phyloP scores from a whole-genome alignment of 2,329 filamentous ascomycete genomes.

The Dactylellina sp. region DNA sequence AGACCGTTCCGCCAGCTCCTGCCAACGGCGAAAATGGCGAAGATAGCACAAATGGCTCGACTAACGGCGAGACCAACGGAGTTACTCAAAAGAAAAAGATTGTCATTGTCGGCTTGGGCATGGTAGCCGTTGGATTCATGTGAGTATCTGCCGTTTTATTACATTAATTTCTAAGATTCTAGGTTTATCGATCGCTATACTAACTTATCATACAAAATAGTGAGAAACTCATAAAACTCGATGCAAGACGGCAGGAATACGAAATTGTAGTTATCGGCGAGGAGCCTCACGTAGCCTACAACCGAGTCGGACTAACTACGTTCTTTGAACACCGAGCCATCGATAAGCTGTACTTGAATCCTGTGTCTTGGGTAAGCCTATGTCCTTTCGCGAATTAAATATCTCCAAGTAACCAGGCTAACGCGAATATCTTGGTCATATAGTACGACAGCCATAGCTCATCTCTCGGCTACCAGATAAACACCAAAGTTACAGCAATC shows the following conservation, averaged over 20 bases:
- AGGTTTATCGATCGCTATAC: background rate
- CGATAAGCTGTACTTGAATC: conserved; percentile 89
- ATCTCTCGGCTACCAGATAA: conserved; percentile 79
- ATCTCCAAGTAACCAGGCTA: too few relatives aligned
- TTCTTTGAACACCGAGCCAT: conserved; percentile 89
- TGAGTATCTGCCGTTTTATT: conserved; percentile 69
- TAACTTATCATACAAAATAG: conserved; percentile 66
- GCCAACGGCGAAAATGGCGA: conserved; percentile 7
- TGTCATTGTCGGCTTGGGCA: conserved; percentile 63
- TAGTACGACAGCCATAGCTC: conserved; percentile 55
- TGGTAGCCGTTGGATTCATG: conserved; percentile 93
- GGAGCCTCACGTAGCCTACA: conserved; percentile 88
- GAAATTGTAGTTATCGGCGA: conserved; percentile 87
- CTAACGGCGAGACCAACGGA: background rate
- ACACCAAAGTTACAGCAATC: conserved; percentile 78
- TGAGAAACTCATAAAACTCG: conserved; percentile 88
- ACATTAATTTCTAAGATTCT: too few relatives aligned
- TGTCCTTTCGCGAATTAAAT: too few relatives aligned
- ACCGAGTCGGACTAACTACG: conserved; percentile 86
- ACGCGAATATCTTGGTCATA: too few relatives aligned
- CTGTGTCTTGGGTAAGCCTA: conserved; percentile 85
- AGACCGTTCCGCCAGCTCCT: background rate
- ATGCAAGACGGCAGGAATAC: conserved; percentile 79
- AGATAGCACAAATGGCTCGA: background rate
- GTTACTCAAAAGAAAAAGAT: conserved; percentile 32